These are phyloP conservation scores for Eucalyptus sp. DNA, from an alignment of 345 rosid genomes.

Conservation along the genomic window DNA sequence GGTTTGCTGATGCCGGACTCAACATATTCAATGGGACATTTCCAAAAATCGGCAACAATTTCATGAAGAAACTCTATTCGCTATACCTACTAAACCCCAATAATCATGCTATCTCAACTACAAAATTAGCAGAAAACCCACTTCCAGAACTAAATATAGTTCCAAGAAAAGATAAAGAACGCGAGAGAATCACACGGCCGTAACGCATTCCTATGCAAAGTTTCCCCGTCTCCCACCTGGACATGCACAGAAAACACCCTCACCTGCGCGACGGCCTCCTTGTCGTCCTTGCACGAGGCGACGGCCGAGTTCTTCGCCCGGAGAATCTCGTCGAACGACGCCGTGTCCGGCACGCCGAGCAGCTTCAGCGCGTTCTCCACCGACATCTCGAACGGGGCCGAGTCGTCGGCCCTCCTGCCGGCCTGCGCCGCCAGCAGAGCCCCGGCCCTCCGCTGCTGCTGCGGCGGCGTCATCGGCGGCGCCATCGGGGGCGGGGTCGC, in stretches of 20 bases:
- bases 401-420: conserved; percentile 78
- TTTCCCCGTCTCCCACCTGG: neutral
- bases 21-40: neutral
- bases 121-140: neutral
- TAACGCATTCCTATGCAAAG: neutral
- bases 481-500: fast-evolving
- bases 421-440: conserved; percentile 23
- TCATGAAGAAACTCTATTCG: neutral
- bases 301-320: conserved; percentile 82
- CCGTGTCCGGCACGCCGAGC: conserved; percentile 76
- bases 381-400: conserved; percentile 88
- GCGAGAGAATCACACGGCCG: neutral
- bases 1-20: neutral
- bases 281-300: conserved; percentile 67
- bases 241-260: neutral
- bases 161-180: neutral
- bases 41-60: neutral
- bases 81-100: neutral
- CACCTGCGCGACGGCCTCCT: conserved; percentile 78
- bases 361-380: conserved; percentile 91
- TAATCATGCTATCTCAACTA: neutral
- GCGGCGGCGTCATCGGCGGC: conserved; percentile 2
- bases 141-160: neutral
- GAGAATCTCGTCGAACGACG: conserved; percentile 90
- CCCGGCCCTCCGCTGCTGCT: conserved; percentile 11